Base-by-base conservation (phyloP, 306 rosid species). In the Aeschynomene evenia region DNA sequence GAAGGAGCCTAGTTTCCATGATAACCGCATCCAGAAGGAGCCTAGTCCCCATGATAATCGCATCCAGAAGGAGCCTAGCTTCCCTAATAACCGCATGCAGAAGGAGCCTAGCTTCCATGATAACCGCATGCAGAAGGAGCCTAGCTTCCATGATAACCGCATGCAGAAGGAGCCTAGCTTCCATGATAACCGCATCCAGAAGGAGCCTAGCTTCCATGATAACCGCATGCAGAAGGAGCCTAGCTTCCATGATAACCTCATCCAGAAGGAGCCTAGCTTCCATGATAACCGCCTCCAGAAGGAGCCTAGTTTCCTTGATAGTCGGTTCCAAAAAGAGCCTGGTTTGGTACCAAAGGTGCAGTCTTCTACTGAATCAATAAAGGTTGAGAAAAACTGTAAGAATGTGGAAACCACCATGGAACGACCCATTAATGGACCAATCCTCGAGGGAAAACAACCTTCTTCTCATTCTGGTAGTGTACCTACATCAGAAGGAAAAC, bases 271-370 rank as follows among this genome's bases (percentile, higher is more conserved):
- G 46, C 64, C 87, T 74, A 69, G 31, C 5, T 28, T 83, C 88
- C 79, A 89, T 16, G 85, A 83, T 77, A 88, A 72, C 48, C 74
- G 70, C 70, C 43, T 54, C 49, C 96, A 78, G 57, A 84, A 84
- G 73, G 89, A 85, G 40, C 64, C 87, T 74, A 71, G 31, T 28
- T 28, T 81, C 89, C 78, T 95, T 19, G 86, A 83, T 77, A 88
- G 70, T 45, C 74, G 70, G 67, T 43, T 54, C 49, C 96, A 78
- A 53, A 84, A 84, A 73, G 89, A 85, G 46, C 64, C 87, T 72
- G 69, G 67, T 85, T 68, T 84, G 42, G 57, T 23, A 52, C 46
- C 78, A 11, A 83, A 75, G 78, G 55, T 53, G 63, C 85, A 71
- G 64, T 65, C 87, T 77, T 20, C 70, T 68, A 42, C 56, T 42